Percentiles rank a stretch among this genome's conserved stretches.
Conservation (phyloP, 2,329 filamentous ascomycete species). For the Plenodomus tracheiphilus region DNA sequence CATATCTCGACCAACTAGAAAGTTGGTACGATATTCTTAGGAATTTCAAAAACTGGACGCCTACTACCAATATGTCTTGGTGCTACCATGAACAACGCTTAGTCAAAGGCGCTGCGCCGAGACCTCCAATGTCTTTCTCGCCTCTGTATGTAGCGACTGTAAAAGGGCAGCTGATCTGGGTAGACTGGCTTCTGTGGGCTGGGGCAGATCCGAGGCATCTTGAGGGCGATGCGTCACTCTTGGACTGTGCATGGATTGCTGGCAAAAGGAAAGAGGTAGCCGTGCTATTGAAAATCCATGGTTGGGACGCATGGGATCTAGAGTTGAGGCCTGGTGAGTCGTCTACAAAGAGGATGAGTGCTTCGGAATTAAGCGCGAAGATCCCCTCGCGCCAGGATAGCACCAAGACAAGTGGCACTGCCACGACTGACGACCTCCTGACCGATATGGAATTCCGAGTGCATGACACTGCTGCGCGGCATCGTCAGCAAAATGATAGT, state of each 20-base stretch:
- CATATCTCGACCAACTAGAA: neutral
- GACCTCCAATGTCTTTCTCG: neutral
- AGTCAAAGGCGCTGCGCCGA: neutral
- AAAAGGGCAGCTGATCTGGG: neutral
- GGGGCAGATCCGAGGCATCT: conserved; percentile 1
- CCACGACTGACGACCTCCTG: neutral
- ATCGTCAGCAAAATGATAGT: too few species aligned
- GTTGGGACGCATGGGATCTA: neutral
- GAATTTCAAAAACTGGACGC: neutral
- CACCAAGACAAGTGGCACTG: neutral
- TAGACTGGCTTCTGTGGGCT: conserved; percentile 2
- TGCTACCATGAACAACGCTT: neutral
- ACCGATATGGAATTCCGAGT: neutral
- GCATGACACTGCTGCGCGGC: neutral
- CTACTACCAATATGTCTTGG: neutral
- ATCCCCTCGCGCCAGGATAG: neutral
- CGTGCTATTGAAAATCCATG: neutral
- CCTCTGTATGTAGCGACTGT: neutral
- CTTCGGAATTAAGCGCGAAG: neutral
- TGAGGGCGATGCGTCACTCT: neutral
- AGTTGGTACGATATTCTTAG: neutral
- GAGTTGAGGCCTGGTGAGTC: neutral
- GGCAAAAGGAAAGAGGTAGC: neutral
- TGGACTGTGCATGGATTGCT: neutral
- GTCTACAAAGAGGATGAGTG: neutral